phyloP scores from a whole-genome alignment of 495 filamentous ascomycete species.

The Podospora anserina region DNA sequence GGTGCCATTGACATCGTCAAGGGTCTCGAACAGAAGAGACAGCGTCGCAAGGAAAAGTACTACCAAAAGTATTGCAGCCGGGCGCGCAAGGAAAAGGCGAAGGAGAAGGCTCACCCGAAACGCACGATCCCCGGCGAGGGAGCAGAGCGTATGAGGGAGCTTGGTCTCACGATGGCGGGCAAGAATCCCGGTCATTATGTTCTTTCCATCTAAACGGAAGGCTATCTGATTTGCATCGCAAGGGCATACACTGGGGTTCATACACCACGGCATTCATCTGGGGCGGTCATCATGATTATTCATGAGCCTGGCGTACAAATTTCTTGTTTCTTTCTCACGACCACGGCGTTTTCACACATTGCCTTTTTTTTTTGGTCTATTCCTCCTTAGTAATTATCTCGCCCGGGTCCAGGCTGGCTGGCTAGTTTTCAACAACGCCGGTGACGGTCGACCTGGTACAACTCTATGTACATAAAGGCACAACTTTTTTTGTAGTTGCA shows the following conservation, averaged over 20 bases:
- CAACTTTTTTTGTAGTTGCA: conserved; percentile 6
- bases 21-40: conserved; percentile 89
- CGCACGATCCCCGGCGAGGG: conserved; percentile 75
- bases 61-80: conserved; percentile 68
- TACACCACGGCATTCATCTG: conserved; percentile 17
- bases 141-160: conserved; percentile 87
- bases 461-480: not conserved
- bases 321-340: conserved; percentile 14
- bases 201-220: conserved; percentile 62
- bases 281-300: conserved; percentile 35
- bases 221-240: conserved; percentile 33
- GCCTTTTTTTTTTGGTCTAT: conserved; percentile 6
- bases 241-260: conserved; percentile 13
- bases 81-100: conserved; percentile 46
- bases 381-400: conserved; percentile 12
- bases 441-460: not conserved
- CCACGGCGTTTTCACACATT: conserved; percentile 15
- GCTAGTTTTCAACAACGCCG: not conserved
- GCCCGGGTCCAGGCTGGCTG: not conserved
- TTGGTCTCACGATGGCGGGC: conserved; percentile 82
- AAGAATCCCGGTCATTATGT: conserved; percentile 74
- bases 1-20: conserved; percentile 96
- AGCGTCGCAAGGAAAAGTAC: conserved; percentile 85
- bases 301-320: conserved; percentile 22
- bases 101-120: conserved; percentile 32